Percentiles rank a stretch among this genome's conserved stretches.
These are phyloP conservation scores for Magnolia kwangsiensis DNA, from an alignment of 164 flowering plant genomes.

Conservation along the genomic window DNA sequence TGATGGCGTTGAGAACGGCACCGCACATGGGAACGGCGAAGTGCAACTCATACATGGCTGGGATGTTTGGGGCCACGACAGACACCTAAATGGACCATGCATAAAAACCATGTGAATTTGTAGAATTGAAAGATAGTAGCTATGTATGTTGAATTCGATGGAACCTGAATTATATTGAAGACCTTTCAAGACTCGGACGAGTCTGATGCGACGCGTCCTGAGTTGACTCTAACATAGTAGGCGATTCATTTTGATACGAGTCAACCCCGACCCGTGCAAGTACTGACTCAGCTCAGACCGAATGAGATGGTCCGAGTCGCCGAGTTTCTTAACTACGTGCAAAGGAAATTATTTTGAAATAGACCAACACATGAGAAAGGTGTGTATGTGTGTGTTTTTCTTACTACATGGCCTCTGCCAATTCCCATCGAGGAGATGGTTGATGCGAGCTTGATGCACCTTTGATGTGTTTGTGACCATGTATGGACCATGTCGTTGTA, in stretches of 20 bases:
- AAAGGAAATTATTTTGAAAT: not conserved
- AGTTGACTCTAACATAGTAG: too few species aligned
- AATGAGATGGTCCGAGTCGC: not conserved
- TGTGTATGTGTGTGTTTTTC: slow-evolving; percentile 3
- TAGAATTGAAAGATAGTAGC: too few species aligned
- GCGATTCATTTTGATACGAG: too few species aligned
- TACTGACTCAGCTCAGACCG: not conserved
- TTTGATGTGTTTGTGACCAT: slow-evolving; percentile 37
- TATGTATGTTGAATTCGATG: too few species aligned
- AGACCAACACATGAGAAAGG: not conserved
- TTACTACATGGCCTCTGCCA: slow-evolving; percentile 44
- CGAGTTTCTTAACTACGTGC: not conserved
- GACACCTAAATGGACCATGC: slow-evolving; percentile 12
- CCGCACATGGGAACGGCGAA: slow-evolving; percentile 39
- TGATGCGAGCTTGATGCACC: slow-evolving; percentile 48
- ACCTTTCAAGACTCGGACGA: too few species aligned
- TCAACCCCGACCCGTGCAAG: not conserved
- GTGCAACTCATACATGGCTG: slow-evolving; percentile 40
- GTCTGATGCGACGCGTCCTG: too few species aligned
- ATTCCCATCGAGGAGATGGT: slow-evolving; percentile 43
- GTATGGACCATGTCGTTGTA: slow-evolving; percentile 34
- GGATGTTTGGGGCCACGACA: slow-evolving; percentile 32
- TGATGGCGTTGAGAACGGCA: slow-evolving; percentile 31
- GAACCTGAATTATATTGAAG: too few species aligned
- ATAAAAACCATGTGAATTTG: too few species aligned